A percentile compares a stretch with the other conserved stretches of the same genome.
Conservation (phyloP, 2,329 filamentous ascomycete genomes). For the Beauveria pseudobassiana region DNA sequence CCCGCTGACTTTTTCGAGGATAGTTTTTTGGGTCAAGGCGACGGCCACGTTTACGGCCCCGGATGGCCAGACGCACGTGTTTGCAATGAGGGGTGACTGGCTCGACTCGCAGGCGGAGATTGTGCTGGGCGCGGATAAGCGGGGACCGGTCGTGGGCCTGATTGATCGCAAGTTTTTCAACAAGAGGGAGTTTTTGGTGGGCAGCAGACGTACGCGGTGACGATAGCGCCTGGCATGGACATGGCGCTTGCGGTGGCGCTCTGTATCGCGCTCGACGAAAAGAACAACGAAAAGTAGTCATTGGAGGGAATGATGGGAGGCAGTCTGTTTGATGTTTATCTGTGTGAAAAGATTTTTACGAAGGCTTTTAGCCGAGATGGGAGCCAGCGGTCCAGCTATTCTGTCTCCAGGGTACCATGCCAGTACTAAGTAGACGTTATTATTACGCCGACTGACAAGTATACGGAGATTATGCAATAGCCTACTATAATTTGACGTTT, state of each 20-base stretch:
- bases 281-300: conserved; percentile 34
- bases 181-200: conserved; percentile 49
- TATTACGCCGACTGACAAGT: no score
- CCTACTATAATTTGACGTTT: no score
- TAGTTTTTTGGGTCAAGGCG: conserved; percentile 46
- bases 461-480: no score
- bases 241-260: conserved; percentile 57
- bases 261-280: conserved; percentile 62
- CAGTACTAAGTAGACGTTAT: no score
- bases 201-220: conserved; percentile 59
- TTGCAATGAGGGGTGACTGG: conserved; percentile 56
- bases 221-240: conserved; percentile 58
- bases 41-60: conserved; percentile 49
- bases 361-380: no score
- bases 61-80: conserved; percentile 32
- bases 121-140: conserved; percentile 35
- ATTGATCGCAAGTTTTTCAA: conserved; percentile 54
- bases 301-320: no score
- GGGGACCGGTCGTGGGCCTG: conserved; percentile 43
- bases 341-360: no score
- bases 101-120: conserved; percentile 52
- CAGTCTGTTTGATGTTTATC: not conserved
- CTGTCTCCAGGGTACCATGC: no score
- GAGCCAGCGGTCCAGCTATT: no score
- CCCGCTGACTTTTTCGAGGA: not conserved